Conservation (phyloP, 2,329 filamentous ascomycete genomes). For the Fusarium solani-melongenae region DNA sequence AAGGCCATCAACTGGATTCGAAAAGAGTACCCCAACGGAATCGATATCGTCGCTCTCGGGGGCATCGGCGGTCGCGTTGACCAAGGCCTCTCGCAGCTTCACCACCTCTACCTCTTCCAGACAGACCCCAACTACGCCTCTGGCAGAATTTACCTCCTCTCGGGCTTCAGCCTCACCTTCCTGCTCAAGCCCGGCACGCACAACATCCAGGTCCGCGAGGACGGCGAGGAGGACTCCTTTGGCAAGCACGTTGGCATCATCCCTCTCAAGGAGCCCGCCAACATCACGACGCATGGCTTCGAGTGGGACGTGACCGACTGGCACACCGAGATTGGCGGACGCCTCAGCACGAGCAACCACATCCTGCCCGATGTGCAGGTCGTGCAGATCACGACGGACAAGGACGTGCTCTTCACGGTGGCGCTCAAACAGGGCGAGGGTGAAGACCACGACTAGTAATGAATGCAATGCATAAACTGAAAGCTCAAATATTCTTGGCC, state of each 20-base stretch:
- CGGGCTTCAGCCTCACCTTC: constrained; percentile 84
- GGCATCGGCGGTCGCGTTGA: constrained; percentile 92
- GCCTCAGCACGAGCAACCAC: constrained; percentile 85
- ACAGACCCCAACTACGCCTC: constrained; percentile 57
- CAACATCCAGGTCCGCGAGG: constrained; percentile 70
- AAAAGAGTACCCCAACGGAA: constrained; percentile 43
- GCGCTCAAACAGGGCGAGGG: constrained; percentile 61
- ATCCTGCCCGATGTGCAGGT: constrained; percentile 68
- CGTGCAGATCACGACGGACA: constrained; percentile 71
- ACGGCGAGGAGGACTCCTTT: constrained; percentile 64
- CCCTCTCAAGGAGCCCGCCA: constrained; percentile 80
- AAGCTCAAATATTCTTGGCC: constrained; percentile 9
- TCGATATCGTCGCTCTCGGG: constrained; percentile 83
- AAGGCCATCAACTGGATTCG: constrained; percentile 78
- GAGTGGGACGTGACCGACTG: constrained; percentile 92
- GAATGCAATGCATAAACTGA: background rate
- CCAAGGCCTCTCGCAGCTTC: constrained; percentile 88
- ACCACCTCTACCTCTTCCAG: constrained; percentile 80
- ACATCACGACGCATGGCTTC: constrained; percentile 83
- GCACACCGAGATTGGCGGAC: constrained; percentile 79
- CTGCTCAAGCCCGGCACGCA: constrained; percentile 78
- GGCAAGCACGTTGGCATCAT: constrained; percentile 87
- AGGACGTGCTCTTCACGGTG: constrained; percentile 79
- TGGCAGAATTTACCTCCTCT: constrained; percentile 80
- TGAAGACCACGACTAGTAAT: constrained; percentile 47